Base-by-base conservation (phyloP, 208 protist genomes). In the Leishmania aethiopica region DNA sequence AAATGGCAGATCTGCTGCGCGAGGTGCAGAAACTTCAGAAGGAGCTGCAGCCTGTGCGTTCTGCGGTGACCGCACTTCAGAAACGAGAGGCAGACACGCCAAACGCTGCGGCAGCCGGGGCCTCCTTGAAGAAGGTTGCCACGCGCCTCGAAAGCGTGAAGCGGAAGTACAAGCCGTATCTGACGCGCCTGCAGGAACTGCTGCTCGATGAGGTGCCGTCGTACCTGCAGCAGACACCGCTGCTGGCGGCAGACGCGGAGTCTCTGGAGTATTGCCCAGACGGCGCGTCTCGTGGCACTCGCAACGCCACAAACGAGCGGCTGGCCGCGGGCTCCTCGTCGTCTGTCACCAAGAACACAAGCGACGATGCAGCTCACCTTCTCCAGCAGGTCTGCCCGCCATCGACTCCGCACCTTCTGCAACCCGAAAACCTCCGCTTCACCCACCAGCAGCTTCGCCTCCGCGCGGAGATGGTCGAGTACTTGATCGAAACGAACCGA, bases 391-490 rank as follows among this genome's bases (percentile, higher is more conserved):
- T 94, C 11, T 97, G 94, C 79, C 92, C 94, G 25, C 76, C 86
- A 17, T 70, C 37, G 60, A 60, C 90, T 3, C 94, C 94, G 25
- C 90, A 91, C 77, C 80, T 91, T 42, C 75, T 97, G 5, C 78
- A 80, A 40, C 85, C 86, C 8, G 86, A 86, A 59, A 90, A 95
- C 72, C 89, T 94, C 75, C 66, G 76, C 17, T 83, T 86, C 66
- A 66, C 84, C 10, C 85, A 88, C 19, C 80, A 92, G 62, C 82
- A 88, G 59, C 70, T 97, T 70, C 84, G 84, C 37, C 81, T 97
- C 17, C 91, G 90, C 19, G 87, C 94, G 17, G 94, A 97, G 57
- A 91, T 97, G 79, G 87, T 97, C 2, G 83, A 93, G 47, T 97
- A 97, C 83, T 86, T 97, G 40, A 88, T 97, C 59, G 79, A 84